Base-by-base conservation (phyloP, 306 rosid genomes). In the Vicia sativa region DNA sequence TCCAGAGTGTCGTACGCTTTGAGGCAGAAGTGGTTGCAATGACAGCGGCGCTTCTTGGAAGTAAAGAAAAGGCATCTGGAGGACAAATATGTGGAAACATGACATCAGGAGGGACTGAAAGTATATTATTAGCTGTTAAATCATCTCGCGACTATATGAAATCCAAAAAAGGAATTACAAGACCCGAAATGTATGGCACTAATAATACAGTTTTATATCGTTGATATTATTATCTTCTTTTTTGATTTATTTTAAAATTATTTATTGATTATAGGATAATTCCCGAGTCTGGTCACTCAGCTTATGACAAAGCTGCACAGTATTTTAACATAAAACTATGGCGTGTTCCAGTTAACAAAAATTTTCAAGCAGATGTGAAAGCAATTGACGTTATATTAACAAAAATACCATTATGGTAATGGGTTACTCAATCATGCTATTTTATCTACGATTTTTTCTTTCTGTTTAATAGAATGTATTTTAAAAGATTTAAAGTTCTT, bases 91-190 rank as follows among this genome's bases (percentile, higher is more conserved):
- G 98, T 66, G 98, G 98, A 70, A 92, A 92, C 80, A 92, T 92
- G 98, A 92, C 98, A 34, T 92, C 98, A 3, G 98, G 98, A 54
- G 98, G 96, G 83, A 92, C 98, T 46, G 98, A 92, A 82, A 92
- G 98, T 74, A 92, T 92, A 83, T 68, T 92, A 62, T 73, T 92
- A 70, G 96, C 98, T 18, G 85, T 92, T 75, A 92, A 92, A 74
- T 81, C 96, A 59, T 85, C 98, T 14, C 98, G 98, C 46, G 98
- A 92, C 81, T 90, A 83, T 68, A 92, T 90, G 98, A 89, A 87
- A 80, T 67, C 79, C 62, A 90, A 74, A 82, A 92, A 83, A 71
- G 88, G 93, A 80, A 90, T 92, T 75, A 73, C 78, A 66, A 86
- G 76, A 62, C 98, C 98, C 7, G 98, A 92, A 85, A 92, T 92